Percentiles rank a stretch among this genome's conserved stretches.
Conservation (phyloP, 2,329 filamentous ascomycete genomes). For the Nothomitra cinnamomea region DNA sequence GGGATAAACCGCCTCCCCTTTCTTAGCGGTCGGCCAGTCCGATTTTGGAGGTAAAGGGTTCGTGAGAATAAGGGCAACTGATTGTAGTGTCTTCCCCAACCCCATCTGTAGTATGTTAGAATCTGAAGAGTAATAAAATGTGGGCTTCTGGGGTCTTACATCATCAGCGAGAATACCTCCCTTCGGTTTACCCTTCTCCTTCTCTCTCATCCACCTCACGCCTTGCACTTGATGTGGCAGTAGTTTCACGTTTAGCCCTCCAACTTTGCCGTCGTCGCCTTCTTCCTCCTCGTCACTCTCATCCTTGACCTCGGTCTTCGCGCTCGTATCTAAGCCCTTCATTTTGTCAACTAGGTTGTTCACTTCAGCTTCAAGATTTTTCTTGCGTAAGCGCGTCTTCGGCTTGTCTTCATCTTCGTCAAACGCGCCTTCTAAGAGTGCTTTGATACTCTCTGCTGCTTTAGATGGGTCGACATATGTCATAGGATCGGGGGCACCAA, state of each 20-base stretch:
- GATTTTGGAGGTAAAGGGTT: constrained; percentile 52
- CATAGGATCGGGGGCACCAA: constrained; percentile 36
- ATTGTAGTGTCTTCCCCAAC: constrained; percentile 88
- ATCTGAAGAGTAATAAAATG: constrained; percentile 3
- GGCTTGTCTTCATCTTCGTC: constrained; percentile 31
- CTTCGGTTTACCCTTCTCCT: constrained; percentile 78
- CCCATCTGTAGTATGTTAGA: constrained; percentile 43
- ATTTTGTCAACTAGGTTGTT: constrained; percentile 27
- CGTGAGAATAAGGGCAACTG: constrained; percentile 70
- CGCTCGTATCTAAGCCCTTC: constrained; percentile 30
- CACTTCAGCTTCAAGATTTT: constrained; percentile 22
- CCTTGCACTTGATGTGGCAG: constrained; percentile 90
- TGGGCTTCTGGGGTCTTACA: constrained; percentile 12
- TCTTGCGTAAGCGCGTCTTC: constrained; percentile 17
- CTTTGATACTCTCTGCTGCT: constrained; percentile 35
- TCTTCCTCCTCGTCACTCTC: constrained; percentile 29
- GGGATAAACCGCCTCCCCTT: constrained; percentile 20
- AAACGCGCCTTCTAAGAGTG: constrained; percentile 31
- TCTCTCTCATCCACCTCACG: constrained; percentile 85
- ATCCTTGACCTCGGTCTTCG: constrained; percentile 21
- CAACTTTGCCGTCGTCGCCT: constrained; percentile 46
- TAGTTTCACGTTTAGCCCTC: constrained; percentile 73
- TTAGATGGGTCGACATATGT: constrained; percentile 31
- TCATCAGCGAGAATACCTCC: constrained; percentile 94
- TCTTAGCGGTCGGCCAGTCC: constrained; percentile 35